Percentiles rank a stretch among this genome's conserved stretches.
These are phyloP conservation scores for Alliaria petiolata DNA, from an alignment of 345 rosid genomes.

Conservation along the genomic window DNA sequence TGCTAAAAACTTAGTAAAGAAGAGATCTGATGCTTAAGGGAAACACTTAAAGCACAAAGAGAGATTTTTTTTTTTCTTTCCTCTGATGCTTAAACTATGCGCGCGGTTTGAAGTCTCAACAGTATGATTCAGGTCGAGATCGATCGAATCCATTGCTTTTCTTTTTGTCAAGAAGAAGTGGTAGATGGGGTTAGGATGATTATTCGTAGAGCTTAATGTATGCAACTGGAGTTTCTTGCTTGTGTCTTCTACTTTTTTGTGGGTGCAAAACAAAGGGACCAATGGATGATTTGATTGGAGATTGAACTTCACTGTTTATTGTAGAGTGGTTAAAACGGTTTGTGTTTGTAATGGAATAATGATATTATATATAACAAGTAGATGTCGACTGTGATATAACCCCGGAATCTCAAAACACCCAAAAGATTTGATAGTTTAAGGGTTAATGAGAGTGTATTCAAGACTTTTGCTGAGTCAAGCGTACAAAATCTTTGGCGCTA, in stretches of 20 bases:
- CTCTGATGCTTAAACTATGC: neutral
- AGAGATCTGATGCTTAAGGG: conserved; percentile 35
- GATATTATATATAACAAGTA: neutral
- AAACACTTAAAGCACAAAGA: conserved; percentile 22
- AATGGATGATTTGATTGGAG: neutral
- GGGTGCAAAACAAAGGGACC: neutral
- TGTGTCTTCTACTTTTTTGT: neutral
- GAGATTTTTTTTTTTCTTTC: neutral
- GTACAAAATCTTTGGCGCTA: neutral
- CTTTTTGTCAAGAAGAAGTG: neutral
- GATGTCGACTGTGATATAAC: neutral
- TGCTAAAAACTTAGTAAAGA: conserved; percentile 48
- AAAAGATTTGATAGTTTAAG: neutral
- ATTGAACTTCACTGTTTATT: too few relatives aligned
- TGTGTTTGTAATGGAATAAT: neutral
- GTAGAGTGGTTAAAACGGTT: neutral
- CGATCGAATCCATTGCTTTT: neutral
- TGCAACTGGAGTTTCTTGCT: neutral
- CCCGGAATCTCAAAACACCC: neutral
- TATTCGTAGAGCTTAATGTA: neutral
- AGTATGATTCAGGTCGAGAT: neutral
- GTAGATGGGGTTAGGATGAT: neutral
- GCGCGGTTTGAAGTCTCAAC: neutral
- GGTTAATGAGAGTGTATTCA: too few relatives aligned
- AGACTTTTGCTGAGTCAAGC: neutral